These are phyloP conservation scores for Didymella sp. DNA, from an alignment of 2,329 filamentous ascomycete genomes.

Conservation along the genomic window DNA sequence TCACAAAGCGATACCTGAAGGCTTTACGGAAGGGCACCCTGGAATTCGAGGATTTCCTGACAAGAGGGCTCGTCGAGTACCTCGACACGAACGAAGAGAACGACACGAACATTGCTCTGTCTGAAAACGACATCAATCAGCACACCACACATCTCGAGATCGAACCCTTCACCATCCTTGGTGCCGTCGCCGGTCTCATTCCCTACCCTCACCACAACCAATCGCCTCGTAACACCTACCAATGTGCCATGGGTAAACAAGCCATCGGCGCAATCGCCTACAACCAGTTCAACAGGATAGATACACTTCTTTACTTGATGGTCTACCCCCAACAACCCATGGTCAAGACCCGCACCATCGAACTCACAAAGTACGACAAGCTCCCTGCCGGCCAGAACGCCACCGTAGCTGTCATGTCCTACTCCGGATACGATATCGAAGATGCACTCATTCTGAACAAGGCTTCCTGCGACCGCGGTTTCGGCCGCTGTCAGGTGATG, in stretches of 20 bases:
- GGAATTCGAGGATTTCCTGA: slow-evolving; percentile 93
- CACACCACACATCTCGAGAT: slow-evolving; percentile 95
- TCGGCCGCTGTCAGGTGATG: slow-evolving; percentile 97
- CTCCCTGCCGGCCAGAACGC: slow-evolving; percentile 96
- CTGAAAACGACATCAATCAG: slow-evolving; percentile 81
- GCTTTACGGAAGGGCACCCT: slow-evolving; percentile 82
- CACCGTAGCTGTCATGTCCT: slow-evolving; percentile 98
- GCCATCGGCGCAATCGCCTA: slow-evolving; percentile 97
- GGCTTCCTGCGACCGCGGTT: slow-evolving; percentile 91
- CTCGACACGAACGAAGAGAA: slow-evolving; percentile 99
- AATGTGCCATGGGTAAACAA: slow-evolving; percentile 99
- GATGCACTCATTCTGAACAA: slow-evolving; percentile 97
- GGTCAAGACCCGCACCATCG: slow-evolving; percentile 96
- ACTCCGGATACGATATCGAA: slow-evolving; percentile 99
- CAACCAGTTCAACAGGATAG: slow-evolving; percentile 96
- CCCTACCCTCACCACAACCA: slow-evolving; percentile 99
- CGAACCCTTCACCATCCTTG: slow-evolving; percentile 95
- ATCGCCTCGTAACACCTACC: slow-evolving; percentile 97
- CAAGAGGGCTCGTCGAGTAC: slow-evolving; percentile 90
- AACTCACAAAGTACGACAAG: slow-evolving; percentile 96
- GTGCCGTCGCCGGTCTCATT: slow-evolving; percentile 93
- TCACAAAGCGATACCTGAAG: slow-evolving; percentile 79
- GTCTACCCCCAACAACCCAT: slow-evolving; percentile 98
- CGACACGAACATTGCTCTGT: slow-evolving; percentile 89
- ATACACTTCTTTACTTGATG: slow-evolving; percentile 93